These are phyloP conservation scores for Entophlyctis luteolus DNA, from an alignment of 192 early-diverging fungal species.

Conservation along the genomic window DNA sequence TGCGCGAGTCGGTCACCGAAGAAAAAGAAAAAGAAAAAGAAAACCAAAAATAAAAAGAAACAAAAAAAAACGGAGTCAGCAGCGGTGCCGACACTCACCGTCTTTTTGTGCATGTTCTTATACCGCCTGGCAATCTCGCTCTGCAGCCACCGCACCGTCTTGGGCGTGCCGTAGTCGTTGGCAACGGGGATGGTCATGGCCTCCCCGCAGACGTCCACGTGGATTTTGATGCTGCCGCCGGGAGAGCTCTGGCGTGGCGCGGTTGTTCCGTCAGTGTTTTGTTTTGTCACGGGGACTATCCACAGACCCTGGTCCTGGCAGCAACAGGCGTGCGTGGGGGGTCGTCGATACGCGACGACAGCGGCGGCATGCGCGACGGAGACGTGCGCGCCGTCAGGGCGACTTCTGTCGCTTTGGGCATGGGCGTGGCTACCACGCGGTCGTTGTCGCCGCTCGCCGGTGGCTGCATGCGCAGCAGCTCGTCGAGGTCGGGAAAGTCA, in stretches of 20 bases:
- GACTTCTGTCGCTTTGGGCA: not conserved
- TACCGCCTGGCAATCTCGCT: conserved; percentile 14
- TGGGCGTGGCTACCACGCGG: too few species aligned
- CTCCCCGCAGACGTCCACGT: conserved; percentile 1
- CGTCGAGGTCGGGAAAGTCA: too few species aligned
- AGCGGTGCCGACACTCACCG: not conserved
- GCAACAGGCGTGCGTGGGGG: not conserved
- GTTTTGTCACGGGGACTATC: not conserved
- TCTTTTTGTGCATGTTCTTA: not conserved
- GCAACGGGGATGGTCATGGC: not conserved
- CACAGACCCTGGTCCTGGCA: not conserved
- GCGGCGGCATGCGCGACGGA: not conserved
- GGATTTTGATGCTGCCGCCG: not conserved
- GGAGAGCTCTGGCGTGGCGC: too few species aligned
- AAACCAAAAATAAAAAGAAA: not conserved
- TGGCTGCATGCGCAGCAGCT: too few species aligned
- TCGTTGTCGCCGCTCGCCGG: too few species aligned
- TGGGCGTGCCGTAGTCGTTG: conserved; percentile 1
- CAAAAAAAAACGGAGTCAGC: too few species aligned
- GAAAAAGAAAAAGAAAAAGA: not conserved
- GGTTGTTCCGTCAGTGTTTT: not conserved
- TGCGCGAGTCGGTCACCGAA: not conserved
- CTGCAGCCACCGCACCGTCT: conserved; percentile 16
- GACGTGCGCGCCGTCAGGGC: not conserved
- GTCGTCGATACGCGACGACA: not conserved